Evolutionary conservation across 1,139 yeast species (phyloP), one percentile per base, ranked within the genome.

Genomic region (Candida mesenterica): DNA sequence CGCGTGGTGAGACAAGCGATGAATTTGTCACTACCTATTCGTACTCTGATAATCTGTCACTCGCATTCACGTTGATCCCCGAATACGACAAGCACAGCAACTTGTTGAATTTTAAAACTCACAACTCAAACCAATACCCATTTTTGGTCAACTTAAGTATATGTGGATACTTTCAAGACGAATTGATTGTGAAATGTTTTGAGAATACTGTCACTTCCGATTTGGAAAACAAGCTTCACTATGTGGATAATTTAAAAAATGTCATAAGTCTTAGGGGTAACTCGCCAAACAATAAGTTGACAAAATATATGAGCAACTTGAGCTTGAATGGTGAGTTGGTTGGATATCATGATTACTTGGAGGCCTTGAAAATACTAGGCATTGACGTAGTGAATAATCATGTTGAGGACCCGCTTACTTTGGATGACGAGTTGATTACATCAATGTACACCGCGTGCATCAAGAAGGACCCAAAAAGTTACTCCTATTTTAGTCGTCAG

Each of bases 231-330:
- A 57, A 62, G 4, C 76, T 88, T 5, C 61, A 69, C 32, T 89
- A 88, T 48, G 79, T 83, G 39, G 97, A 90, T 54, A 79, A 88
- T 3, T 48, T 68, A 32, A 58, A 55, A 37, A 50, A 45, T 30
- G 45, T 52, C 3, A 45, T 49, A 3, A 47, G 42, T 24, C 49
- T 44, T 33, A 45, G 49, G 28, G 49, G 45, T 25, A 12, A 12
- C 5, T 34, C 41, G 6, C 20, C 41, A 4, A 44, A 37, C 18
- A 43, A 34, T 31, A 63, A 61, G 36, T 45, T 67, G 12, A 50
- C 75, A 36, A 63, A 74, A 23, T 80, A 72, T 43, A 74, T 79
- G 29, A 67, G 75, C 26, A 75, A 75, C 34, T 65, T 79, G 28
- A 47, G 65, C 18, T 67, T 77, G 1, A 61, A 71, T 26, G 90